Evolutionary conservation across 2,329 filamentous ascomycete species (phyloP).

Genomic region (Huntiella decipiens): DNA sequence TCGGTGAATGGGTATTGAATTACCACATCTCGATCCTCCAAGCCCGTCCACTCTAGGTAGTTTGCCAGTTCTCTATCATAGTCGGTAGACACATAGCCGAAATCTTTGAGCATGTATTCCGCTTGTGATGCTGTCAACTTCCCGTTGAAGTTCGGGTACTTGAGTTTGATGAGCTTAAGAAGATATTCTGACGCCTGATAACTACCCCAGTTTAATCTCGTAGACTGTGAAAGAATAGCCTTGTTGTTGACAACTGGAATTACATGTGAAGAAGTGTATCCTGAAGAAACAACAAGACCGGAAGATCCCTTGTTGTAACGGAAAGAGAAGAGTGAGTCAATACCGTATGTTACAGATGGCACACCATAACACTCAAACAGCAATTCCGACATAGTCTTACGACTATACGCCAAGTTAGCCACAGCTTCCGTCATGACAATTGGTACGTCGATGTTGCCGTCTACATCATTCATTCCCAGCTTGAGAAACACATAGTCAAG

Average conservation of each 20-base stretch:
- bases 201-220: conserved; percentile 85
- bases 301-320: conserved; percentile 74
- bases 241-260: conserved; percentile 84
- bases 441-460: conserved; percentile 62
- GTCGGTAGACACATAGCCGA: conserved; percentile 74
- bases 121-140: conserved; percentile 76
- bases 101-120: conserved; percentile 69
- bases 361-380: conserved; percentile 90
- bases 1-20: conserved; percentile 91
- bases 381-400: conserved; percentile 93
- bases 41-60: conserved; percentile 76
- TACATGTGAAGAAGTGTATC: conserved; percentile 82
- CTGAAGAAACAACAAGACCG: conserved; percentile 78
- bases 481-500: conserved; percentile 92
- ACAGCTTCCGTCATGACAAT: conserved; percentile 92
- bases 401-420: conserved; percentile 73
- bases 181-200: conserved; percentile 81
- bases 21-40: conserved; percentile 75
- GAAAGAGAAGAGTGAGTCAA: conserved; percentile 94
- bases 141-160: conserved; percentile 76
- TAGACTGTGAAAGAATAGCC: conserved; percentile 66
- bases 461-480: conserved; percentile 60
- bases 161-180: conserved; percentile 70
- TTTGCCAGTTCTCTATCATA: conserved; percentile 60
- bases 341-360: conserved; percentile 78